Percentiles rank a stretch among this genome's conserved stretches.
Conservation (phyloP, 2,329 filamentous ascomycete species). For the Colletotrichum nymphaeae region DNA sequence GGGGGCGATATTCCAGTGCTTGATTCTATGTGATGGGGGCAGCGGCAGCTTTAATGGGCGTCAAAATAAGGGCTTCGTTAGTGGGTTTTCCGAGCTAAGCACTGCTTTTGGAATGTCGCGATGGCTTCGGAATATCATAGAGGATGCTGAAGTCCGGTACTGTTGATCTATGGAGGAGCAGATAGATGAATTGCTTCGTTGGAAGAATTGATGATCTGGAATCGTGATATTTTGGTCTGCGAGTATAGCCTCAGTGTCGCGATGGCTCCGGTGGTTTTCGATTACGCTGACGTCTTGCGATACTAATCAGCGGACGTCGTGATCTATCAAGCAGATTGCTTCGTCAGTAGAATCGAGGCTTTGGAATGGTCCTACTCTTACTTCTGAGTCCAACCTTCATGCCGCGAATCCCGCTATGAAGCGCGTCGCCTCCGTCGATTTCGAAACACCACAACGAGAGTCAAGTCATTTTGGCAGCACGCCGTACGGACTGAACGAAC, state of each 20-base stretch:
- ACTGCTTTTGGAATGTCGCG: background rate
- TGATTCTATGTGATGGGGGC: too few species aligned
- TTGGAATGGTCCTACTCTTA: background rate
- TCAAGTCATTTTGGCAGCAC: too few species aligned
- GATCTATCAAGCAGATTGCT: background rate
- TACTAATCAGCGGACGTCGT: background rate
- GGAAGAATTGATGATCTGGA: too few species aligned
- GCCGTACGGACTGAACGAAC: too few species aligned
- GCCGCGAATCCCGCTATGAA: background rate
- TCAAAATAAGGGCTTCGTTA: background rate
- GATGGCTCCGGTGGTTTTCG: too few species aligned
- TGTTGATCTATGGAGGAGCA: too few species aligned
- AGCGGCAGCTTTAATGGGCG: background rate
- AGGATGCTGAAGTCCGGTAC: accelerated
- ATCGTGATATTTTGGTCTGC: too few species aligned
- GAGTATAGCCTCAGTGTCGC: too few species aligned
- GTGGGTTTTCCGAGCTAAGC: background rate
- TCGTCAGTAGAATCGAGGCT: background rate
- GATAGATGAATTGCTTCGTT: too few species aligned
- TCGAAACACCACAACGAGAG: background rate
- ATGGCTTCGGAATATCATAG: background rate
- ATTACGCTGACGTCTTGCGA: background rate
- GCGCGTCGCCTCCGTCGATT: background rate
- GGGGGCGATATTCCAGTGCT: too few species aligned
- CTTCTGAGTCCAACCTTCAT: background rate